Base-by-base conservation (phyloP, 768 basidiomycete species). In the Leccinum obscurum region DNA sequence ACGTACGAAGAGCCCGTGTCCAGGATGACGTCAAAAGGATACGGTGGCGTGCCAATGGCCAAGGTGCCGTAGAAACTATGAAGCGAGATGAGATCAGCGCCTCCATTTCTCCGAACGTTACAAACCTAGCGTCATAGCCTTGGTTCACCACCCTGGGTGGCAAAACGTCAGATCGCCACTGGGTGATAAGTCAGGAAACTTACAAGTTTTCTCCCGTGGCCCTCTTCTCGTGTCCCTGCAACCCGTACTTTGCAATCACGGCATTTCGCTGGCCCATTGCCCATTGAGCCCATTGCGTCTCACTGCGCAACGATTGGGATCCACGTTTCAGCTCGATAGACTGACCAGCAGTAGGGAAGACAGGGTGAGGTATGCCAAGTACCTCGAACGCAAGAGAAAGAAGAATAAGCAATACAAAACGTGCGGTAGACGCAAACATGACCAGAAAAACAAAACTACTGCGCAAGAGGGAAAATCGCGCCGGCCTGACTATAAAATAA, bases 121-220 rank as follows among this genome's bases (percentile, higher is more conserved):
- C 58, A 55, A 66, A 85, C 86, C 81, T 85, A 6, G 86, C 82
- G 67, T 92, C 90, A 11, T 76, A 72, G 49, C 83, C 82, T 73
- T 89, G 85, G 63, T 89, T 84, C 39, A 83, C 79, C 6, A 89
- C 70, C 28, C 88, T 90, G 65, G 22, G 20, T 3, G 22, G 26
- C 34, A 51, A 49, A 51, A 49, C 7, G 20, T 68, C 39, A 71
- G 51, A 26, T 13, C 41, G 1, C 24, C 7, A 13, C 4, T 6
- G 34, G 17, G 20, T 3, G 8, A 52, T 41, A 26, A 10, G 24
- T 60, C 52, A 49, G 11, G 52, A 26, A 22, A 58, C 65, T 0
- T 66, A 85, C 85, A 81, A 66, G 64, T 83, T 83, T 46, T 78
- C 77, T 11, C 85, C 85, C 20, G 73, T 66, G 13, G 74, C 74